Base-by-base conservation (phyloP, 2,329 filamentous ascomycete species). In the Lomentospora prolificans region DNA sequence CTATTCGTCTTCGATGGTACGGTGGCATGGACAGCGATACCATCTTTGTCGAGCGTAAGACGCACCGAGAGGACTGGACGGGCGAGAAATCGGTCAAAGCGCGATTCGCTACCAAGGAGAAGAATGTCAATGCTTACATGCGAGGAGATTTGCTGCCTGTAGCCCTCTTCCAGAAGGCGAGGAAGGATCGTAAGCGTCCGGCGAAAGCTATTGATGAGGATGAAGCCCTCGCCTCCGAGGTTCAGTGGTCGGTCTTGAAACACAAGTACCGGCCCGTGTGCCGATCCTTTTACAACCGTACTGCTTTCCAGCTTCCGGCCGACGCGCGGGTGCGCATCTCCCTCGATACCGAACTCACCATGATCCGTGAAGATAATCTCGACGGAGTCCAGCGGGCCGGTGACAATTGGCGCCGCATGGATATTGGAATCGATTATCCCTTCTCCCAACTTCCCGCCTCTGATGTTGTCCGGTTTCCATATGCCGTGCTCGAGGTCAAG, bases 1-100 rank as follows among this genome's bases (percentile, higher is more conserved):
- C 94, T 4, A 95, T 97, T 62, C 90, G 94, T 66, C 78, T 99
- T 58, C 83, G 94, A 61, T 99, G 94, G 94, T 99, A 99, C 66
- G 94, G 94, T 58, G 90, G 89, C 44, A 96, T 99, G 92, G 84
- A 94, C 64, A 90, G 78, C 55, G 91, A 97, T 66, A 94, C 89
- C 55, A 95, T 97, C 57, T 99, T 97, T 65, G 87, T 99, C 24
- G 94, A 99, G 75, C 84, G 94, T 60, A 99, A 99, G 74, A 99
- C 94, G 1, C 94, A 99, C 74, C 86, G 94, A 39, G 94, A 99
- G 70, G 94, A 99, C 69, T 99, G 94, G 94, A 99, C 94, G 0
- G 94, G 94, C 57, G 94, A 99, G 70, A 96, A 97, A 74, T 97
- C 92, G 1, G 94, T 99, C 72, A 99, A 99, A 75, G 92, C 94